Evolutionary conservation across 768 basidiomycete species (phyloP), one percentile per base, ranked within the genome.

Genomic region (Coprinellus micaceus): DNA sequence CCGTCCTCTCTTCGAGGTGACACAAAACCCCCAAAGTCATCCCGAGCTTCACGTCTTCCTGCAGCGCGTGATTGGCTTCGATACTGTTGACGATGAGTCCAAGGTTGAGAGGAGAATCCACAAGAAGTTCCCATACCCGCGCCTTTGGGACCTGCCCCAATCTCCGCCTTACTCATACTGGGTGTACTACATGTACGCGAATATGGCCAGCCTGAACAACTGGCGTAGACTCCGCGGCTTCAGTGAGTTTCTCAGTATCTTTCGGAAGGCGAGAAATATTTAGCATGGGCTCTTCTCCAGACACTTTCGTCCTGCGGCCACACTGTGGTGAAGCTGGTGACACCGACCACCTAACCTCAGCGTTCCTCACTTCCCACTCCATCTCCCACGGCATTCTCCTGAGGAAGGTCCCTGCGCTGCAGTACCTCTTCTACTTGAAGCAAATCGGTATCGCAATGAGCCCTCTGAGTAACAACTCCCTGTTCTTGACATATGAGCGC

Each of bases 361-460:
- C 96, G 2, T 99, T 94, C 82, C 79, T 99, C 22, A 94, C 94
- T 1, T 89, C 95, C 2, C 96, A 98, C 67, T 98, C 95, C 1
- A 98, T 99, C 66, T 98, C 97, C 10, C 97, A 99, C 65, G 97
- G 97, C n/a, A 99, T 99, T 69, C 78, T 98, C 19, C 82, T 99
- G 9, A 89, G 97, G 57, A 99, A 99, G 71, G 96, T 99, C 4
- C 97, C 97, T 0, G 95, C 95, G 1, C 74, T 99, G 45, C 94
- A 96, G 66, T 99, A 99, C 67, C 82, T 99, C 13, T 99, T 94
- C 74, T 99, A 98, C 70, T 79, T 99, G 61, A 95, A 93, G 72
- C 97, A 98, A 74, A 98, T 98, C 60, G 96, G 97, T 28, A 82
- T 99, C 17, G 97, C 97, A 1, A 99, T 99, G 97, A 94, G 92